Conservation (phyloP, 192 early-diverging fungal species). For the Geranomyces variabilis region DNA sequence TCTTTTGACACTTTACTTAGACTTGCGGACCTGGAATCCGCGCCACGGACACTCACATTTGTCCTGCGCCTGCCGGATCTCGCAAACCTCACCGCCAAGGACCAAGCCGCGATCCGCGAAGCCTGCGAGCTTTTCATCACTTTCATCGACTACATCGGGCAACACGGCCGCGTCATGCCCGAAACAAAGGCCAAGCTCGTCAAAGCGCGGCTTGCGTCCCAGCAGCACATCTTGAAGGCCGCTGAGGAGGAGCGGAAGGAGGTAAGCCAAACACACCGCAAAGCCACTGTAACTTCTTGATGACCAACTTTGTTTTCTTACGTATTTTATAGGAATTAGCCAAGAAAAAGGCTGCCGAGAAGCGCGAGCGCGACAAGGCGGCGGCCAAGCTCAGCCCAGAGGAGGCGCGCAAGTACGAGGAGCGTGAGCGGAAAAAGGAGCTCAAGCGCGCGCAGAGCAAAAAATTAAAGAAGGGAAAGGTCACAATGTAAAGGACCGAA, state of each 20-base stretch:
- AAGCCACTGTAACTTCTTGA: no score
- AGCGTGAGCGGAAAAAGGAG: constrained; percentile 75
- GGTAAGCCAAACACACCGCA: not conserved
- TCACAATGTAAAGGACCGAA: constrained; percentile 19
- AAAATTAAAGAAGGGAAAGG: constrained; percentile 58
- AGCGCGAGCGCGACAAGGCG: constrained; percentile 66
- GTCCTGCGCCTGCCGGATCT: constrained; percentile 43
- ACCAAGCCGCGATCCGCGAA: not conserved
- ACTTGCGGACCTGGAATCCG: constrained; percentile 51
- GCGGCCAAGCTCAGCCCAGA: constrained; percentile 72
- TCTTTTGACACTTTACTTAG: constrained; percentile 20
- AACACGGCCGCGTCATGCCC: constrained; percentile 27
- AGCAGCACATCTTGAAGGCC: constrained; percentile 63
- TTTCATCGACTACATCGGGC: constrained; percentile 51
- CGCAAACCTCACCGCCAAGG: constrained; percentile 9
- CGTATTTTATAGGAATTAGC: constrained; percentile 50
- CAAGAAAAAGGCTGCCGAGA: constrained; percentile 67
- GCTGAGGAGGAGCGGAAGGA: constrained; percentile 71
- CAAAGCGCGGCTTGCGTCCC: constrained; percentile 69
- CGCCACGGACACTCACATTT: constrained; percentile 39
- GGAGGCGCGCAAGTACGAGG: constrained; percentile 84
- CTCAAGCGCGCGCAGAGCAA: constrained; percentile 68
- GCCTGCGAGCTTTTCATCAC: constrained; percentile 37
- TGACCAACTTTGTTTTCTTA: not conserved
- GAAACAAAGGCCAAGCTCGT: constrained; percentile 58